Evolutionary conservation across 257 asterid species (phyloP).

Genomic region (Solanum gandarillasii): DNA sequence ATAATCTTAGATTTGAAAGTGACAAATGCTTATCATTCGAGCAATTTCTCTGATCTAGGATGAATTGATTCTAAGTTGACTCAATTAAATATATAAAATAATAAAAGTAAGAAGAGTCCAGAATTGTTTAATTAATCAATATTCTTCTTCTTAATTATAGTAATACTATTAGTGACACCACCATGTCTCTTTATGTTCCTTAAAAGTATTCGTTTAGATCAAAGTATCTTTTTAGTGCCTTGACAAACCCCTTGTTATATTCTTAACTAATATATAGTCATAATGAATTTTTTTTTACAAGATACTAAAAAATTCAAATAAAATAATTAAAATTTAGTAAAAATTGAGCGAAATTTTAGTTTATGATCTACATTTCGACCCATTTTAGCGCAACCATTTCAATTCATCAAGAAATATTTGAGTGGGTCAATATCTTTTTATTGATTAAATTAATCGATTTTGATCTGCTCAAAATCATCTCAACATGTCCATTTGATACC

Average conservation of each 20-base stretch:
- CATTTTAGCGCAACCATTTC: not conserved
- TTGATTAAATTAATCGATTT: not conserved
- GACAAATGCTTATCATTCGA: not conserved
- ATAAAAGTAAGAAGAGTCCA: not conserved
- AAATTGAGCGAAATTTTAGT: not conserved
- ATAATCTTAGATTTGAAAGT: not conserved
- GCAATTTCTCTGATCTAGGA: not conserved
- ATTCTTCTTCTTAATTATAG: not conserved
- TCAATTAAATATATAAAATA: not conserved
- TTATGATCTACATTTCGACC: not conserved
- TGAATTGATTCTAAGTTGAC: slow-evolving; percentile 49
- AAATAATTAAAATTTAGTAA: not conserved
- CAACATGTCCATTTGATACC: not conserved
- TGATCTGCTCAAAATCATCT: not conserved
- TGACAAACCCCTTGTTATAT: not conserved
- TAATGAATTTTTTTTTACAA: not conserved
- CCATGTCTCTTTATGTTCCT: not conserved
- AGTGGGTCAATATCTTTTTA: not conserved
- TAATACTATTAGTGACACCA: not conserved
- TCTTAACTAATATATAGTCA: not conserved
- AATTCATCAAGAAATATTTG: not conserved
- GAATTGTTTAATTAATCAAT: not conserved
- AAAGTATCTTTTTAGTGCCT: not conserved
- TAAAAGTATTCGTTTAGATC: not conserved
- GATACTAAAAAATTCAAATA: not conserved